Evolutionary conservation across 2,329 filamentous ascomycete genomes (phyloP).

Genomic region (Tympanopsis confertula): DNA sequence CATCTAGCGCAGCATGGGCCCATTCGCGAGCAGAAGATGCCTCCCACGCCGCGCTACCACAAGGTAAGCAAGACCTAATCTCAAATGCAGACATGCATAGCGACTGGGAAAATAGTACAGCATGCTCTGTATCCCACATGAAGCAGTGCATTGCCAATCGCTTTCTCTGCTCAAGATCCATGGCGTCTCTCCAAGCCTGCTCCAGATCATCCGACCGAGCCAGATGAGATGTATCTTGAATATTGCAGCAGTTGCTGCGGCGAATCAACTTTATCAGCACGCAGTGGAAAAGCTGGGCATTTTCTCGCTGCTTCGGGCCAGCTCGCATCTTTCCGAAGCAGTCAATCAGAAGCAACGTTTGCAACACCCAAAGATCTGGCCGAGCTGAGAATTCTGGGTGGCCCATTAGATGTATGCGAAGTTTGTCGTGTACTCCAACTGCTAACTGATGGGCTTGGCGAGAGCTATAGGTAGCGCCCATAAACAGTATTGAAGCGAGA

Average conservation of each 20-base stretch:
- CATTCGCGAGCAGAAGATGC: conserved; percentile 38
- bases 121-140: conserved; percentile 56
- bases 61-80: conserved; percentile 42
- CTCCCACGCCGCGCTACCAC: conserved; percentile 42
- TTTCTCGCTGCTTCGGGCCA: conserved; percentile 51
- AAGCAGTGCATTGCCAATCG: conserved; percentile 50
- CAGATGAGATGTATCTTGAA: conserved; percentile 9
- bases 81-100: conserved; percentile 57
- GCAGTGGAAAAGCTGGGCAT: conserved; percentile 41
- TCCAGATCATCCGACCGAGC: conserved; percentile 24
- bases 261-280: conserved; percentile 24
- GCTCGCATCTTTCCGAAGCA: conserved; percentile 54
- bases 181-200: conserved; percentile 37
- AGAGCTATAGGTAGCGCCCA: conserved; percentile 50
- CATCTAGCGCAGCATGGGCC: conserved; percentile 25
- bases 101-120: conserved; percentile 53
- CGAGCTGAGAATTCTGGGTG: conserved; percentile 42
- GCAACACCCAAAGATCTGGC: conserved; percentile 49
- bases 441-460: conserved; percentile 47
- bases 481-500: conserved; percentile 38
- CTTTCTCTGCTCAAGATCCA: conserved; percentile 45
- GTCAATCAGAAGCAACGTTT: conserved; percentile 49
- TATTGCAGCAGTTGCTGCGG: conserved; percentile 20
- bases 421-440: conserved; percentile 48
- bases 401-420: conserved; percentile 46